These are phyloP conservation scores for Boletus rex-veris DNA, from an alignment of 768 basidiomycete genomes.

Conservation along the genomic window DNA sequence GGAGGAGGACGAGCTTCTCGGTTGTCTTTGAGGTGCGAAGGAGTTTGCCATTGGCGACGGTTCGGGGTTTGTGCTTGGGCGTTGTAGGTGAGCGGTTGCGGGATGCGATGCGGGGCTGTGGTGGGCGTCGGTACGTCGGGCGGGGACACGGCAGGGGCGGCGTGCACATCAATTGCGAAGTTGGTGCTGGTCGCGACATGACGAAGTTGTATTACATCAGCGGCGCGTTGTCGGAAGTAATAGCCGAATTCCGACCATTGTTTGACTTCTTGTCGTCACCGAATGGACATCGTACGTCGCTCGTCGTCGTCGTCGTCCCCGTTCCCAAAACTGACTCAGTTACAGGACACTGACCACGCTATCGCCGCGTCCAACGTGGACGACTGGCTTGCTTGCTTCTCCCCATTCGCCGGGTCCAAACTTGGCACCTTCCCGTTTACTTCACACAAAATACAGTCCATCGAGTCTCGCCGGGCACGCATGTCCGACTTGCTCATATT, in stretches of 20 bases:
- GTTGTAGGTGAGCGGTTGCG: constrained; percentile 12
- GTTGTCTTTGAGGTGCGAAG: constrained; percentile 88
- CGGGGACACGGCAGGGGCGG: constrained; percentile 20
- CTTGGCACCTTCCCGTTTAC: constrained; percentile 58
- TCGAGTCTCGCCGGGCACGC: constrained; percentile 57
- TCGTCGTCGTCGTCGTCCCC: background rate
- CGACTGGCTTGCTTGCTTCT: constrained; percentile 42
- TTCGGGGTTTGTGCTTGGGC: constrained; percentile 15
- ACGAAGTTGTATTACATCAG: constrained; percentile 7
- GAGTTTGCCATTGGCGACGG: constrained; percentile 40
- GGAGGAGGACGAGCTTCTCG: constrained; percentile 86
- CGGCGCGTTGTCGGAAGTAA: constrained; percentile 3
- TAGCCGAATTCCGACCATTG: constrained; percentile 12
- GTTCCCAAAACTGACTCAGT: background rate
- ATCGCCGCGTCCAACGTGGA: constrained; percentile 12
- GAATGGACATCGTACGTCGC: constrained; percentile 29
- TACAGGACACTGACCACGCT: constrained; percentile 15
- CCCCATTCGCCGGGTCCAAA: constrained; percentile 29
- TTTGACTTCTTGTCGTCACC: background rate
- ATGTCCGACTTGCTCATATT: constrained; percentile 67
- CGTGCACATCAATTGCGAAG: constrained; percentile 4
- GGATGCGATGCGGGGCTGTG: constrained; percentile 20
- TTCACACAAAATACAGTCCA: constrained; percentile 48
- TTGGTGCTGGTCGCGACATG: background rate
- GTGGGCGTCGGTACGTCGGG: constrained; percentile 21